Evolutionary conservation across 495 filamentous ascomycete species (phyloP).

Genomic region (Recurvomyces mirabilis): DNA sequence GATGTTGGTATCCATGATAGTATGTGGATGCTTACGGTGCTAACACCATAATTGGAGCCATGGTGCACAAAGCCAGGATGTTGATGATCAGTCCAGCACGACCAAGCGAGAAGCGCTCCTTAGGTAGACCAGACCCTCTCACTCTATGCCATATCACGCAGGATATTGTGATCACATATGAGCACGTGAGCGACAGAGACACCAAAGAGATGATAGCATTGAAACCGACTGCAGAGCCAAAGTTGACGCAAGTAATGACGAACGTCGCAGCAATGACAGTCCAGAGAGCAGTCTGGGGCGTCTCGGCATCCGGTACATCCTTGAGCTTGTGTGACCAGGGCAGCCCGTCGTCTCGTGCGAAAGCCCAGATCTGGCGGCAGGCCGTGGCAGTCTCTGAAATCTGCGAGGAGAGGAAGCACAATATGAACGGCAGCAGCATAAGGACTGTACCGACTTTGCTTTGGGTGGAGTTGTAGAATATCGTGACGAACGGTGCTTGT

Average conservation of each 20-base stretch:
- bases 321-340: constrained; percentile 23
- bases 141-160: neutral
- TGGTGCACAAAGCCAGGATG: constrained; percentile 1
- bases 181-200: constrained; percentile 31
- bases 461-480: constrained; percentile 16
- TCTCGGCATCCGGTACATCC: neutral
- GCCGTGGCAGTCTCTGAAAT: constrained; percentile 12
- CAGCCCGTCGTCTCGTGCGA: constrained; percentile 15
- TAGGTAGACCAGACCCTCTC: neutral
- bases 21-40: constrained; percentile 3
- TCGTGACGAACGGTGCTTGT: constrained; percentile 8
- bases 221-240: constrained; percentile 36
- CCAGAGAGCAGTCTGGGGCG: neutral
- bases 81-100: constrained; percentile 11
- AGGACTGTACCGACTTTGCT: constrained; percentile 10
- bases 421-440: constrained; percentile 9
- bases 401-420: constrained; percentile 4
- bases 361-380: constrained; percentile 14
- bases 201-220: constrained; percentile 47
- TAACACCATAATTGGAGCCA: constrained; percentile 3
- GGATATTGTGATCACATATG: constrained; percentile 1
- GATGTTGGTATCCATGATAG: too few species aligned
- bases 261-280: neutral
- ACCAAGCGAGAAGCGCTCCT: neutral
- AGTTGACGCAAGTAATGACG: constrained; percentile 26